Evolutionary conservation across 2,329 filamentous ascomycete species (phyloP).

Genomic region (Penicillium decumbens): DNA sequence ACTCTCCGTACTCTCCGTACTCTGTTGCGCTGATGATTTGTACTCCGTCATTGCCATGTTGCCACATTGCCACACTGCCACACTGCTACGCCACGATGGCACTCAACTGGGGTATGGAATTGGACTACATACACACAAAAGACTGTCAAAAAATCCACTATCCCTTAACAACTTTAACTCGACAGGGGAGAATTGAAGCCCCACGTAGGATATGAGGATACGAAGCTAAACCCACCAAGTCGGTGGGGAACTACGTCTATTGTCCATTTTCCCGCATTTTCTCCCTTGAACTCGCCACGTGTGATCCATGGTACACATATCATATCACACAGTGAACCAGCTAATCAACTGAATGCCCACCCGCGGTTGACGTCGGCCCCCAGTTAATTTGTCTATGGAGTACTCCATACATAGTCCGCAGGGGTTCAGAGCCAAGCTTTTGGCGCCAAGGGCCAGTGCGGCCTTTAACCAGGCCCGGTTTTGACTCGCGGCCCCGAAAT

Average conservation of each 20-base stretch:
- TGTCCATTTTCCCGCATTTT: background rate
- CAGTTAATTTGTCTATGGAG: background rate
- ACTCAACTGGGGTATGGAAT: no score
- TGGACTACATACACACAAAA: no score
- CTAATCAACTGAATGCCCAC: background rate
- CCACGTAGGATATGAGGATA: background rate
- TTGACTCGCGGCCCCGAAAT: background rate
- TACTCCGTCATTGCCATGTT: no score
- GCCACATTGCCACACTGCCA: no score
- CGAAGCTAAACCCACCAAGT: background rate
- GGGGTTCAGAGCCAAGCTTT: slow-evolving; percentile 14
- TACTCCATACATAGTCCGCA: background rate
- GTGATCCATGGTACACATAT: slow-evolving; percentile 11
- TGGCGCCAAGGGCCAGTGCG: slow-evolving; percentile 2
- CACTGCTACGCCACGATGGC: no score
- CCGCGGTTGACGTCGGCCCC: background rate
- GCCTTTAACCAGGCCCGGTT: slow-evolving; percentile 1
- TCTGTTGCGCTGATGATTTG: no score
- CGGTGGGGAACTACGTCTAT: slow-evolving; percentile 2
- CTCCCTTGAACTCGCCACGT: slow-evolving; percentile 9
- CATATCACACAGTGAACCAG: background rate
- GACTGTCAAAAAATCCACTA: no score
- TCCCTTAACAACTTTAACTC: no score
- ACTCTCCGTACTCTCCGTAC: no score
- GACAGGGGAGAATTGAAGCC: no score